Conservation (phyloP, 768 basidiomycete genomes). For the Pulveroboletus sp. region DNA sequence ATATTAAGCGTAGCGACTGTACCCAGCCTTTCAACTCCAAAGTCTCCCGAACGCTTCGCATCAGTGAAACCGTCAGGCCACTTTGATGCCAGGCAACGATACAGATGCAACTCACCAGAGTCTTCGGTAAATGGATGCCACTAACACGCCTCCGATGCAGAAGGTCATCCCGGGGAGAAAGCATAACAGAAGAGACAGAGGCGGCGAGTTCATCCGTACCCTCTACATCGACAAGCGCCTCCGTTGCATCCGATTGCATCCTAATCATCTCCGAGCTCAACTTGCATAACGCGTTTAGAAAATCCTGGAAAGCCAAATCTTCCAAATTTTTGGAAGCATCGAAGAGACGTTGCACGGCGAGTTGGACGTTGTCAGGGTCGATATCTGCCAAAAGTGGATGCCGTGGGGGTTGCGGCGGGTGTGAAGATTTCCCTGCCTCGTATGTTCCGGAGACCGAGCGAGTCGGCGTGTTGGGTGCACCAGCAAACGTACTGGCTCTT, state of each 20-base stretch:
- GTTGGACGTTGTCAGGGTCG: constrained; percentile 70
- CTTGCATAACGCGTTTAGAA: constrained; percentile 73
- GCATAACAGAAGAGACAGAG: constrained; percentile 31
- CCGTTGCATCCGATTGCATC: constrained; percentile 57
- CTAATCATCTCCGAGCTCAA: constrained; percentile 92
- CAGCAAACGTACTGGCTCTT: constrained; percentile 32
- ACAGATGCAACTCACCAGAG: constrained; percentile 50
- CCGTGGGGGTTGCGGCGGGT: constrained; percentile 28
- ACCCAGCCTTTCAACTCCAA: constrained; percentile 86
- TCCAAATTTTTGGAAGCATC: constrained; percentile 83
- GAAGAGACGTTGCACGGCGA: constrained; percentile 77
- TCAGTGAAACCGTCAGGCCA: neutral
- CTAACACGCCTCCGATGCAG: constrained; percentile 72
- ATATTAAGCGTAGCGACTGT: constrained; percentile 79
- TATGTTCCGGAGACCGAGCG: constrained; percentile 37
- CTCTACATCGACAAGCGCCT: constrained; percentile 27
- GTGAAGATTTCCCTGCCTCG: constrained; percentile 17
- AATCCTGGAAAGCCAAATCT: constrained; percentile 76
- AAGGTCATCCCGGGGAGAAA: constrained; percentile 40
- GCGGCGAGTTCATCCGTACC: constrained; percentile 33
- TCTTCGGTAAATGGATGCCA: constrained; percentile 81
- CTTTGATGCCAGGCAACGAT: neutral
- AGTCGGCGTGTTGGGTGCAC: constrained; percentile 33
- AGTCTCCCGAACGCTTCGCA: constrained; percentile 82
- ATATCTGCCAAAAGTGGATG: constrained; percentile 69